Percentiles rank a stretch among this genome's conserved stretches.
Evolutionary conservation across 2,329 filamentous ascomycete genomes (phyloP).

Genomic region (Ophiostoma novo-ulmi): DNA sequence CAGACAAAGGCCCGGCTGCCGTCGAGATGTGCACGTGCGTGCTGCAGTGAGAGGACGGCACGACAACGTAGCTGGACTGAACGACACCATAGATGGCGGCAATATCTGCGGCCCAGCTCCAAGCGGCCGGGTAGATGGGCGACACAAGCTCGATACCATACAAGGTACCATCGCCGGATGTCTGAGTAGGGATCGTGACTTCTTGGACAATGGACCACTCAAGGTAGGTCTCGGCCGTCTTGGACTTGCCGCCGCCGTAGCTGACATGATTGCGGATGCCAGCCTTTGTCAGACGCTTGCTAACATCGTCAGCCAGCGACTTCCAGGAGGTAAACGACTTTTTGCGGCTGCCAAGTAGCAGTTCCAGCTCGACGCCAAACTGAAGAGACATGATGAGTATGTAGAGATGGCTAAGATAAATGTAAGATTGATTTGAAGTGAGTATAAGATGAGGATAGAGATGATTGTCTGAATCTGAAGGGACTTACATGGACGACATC

Average conservation of each 20-base stretch:
- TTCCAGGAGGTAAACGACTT: constrained; percentile 34
- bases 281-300: constrained; percentile 32
- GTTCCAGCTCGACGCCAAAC: constrained; percentile 40
- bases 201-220: constrained; percentile 39
- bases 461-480: not conserved
- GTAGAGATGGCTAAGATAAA: not conserved
- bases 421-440: not conserved
- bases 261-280: constrained; percentile 36
- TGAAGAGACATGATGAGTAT: constrained; percentile 25
- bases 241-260: constrained; percentile 25
- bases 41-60: constrained; percentile 33
- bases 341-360: constrained; percentile 35
- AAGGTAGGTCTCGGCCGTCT: constrained; percentile 33
- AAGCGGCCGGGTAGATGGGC: constrained; percentile 33
- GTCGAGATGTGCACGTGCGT: constrained; percentile 39
- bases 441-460: not conserved
- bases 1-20: constrained; percentile 28
- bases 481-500: not conserved
- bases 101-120: constrained; percentile 33
- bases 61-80: constrained; percentile 30
- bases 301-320: constrained; percentile 36
- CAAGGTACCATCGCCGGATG: constrained; percentile 31
- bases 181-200: constrained; percentile 35
- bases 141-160: constrained; percentile 34
- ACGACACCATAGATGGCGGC: constrained; percentile 33